Evolutionary conservation across 345 rosid genomes (phyloP).

Genomic region (Camelina laxa): DNA sequence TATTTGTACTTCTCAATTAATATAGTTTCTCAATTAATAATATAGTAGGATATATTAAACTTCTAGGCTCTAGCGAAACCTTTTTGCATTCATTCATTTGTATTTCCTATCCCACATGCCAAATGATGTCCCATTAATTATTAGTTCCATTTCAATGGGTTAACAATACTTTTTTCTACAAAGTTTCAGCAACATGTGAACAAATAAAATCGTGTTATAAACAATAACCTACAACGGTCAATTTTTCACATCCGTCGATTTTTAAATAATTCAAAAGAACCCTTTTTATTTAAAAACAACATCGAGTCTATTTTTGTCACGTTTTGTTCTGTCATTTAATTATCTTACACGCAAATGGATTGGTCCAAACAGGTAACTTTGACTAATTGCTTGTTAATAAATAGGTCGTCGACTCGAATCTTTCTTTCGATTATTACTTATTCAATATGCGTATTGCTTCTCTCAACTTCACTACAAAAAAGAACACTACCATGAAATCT

Average conservation of each 20-base stretch:
- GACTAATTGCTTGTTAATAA: not conserved
- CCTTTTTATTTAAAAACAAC: too few species aligned
- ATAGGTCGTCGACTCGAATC: not conserved
- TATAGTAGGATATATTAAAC: too few species aligned
- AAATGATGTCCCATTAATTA: not conserved
- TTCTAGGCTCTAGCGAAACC: not conserved
- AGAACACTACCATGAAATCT: not conserved
- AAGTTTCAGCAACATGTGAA: too few species aligned
- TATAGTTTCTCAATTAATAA: too few species aligned
- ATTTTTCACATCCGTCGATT: too few species aligned
- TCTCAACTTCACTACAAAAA: not conserved
- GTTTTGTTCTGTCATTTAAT: not conserved
- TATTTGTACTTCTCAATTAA: too few species aligned
- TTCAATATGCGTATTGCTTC: not conserved
- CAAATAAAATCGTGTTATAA: too few species aligned
- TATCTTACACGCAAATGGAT: not conserved
- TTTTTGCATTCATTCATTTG: too few species aligned
- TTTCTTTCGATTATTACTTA: too few species aligned
- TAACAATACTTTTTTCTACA: too few species aligned
- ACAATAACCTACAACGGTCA: not conserved
- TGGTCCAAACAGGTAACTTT: not conserved
- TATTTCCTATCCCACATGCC: not conserved
- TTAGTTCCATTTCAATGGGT: not conserved
- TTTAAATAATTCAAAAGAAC: not conserved
- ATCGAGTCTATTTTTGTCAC: not conserved